These are phyloP conservation scores for Rhodotorula sp. DNA, from an alignment of 1,284 basidiomycete genomes.

Conservation along the genomic window DNA sequence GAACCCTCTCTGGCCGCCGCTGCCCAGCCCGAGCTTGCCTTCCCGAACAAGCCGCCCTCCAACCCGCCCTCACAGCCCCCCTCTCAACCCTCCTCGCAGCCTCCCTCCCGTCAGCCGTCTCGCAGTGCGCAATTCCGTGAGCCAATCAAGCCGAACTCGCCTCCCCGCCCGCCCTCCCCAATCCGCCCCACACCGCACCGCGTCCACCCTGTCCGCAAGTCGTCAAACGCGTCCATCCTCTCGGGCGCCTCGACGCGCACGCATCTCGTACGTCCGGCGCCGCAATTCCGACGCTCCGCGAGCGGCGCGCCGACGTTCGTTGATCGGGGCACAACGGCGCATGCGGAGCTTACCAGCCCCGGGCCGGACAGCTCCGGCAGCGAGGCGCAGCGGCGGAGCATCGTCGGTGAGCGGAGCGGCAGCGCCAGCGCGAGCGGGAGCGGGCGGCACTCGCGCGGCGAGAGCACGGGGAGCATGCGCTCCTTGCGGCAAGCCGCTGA, in stretches of 20 bases:
- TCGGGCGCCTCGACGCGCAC: slow-evolving; percentile 34
- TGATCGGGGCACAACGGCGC: slow-evolving; percentile 7
- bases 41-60: slow-evolving; percentile 1
- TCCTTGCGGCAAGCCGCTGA: slow-evolving; percentile 15
- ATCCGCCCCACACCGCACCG: slow-evolving; percentile 1
- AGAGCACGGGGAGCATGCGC: slow-evolving; percentile 22
- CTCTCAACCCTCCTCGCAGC: not conserved
- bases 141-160: not conserved
- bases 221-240: slow-evolving; percentile 38
- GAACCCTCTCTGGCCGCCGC: slow-evolving; percentile 16
- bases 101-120: not conserved
- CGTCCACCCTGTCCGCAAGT: slow-evolving; percentile 22
- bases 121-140: not conserved
- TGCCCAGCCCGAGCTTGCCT: slow-evolving; percentile 14
- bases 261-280: slow-evolving; percentile 11
- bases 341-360: slow-evolving; percentile 25
- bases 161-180: not conserved
- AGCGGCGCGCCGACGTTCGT: slow-evolving; percentile 17
- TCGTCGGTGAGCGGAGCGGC: not conserved
- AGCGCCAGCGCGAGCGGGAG: too few relatives aligned
- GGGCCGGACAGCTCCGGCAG: not conserved
- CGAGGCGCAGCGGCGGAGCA: not conserved
- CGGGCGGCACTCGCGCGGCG: slow-evolving; percentile 2
- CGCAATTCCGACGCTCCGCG: slow-evolving; percentile 28
- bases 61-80: slow-evolving; percentile 3